Conservation (phyloP, 495 filamentous ascomycete species). For the Astrothelium macrocarpum region DNA sequence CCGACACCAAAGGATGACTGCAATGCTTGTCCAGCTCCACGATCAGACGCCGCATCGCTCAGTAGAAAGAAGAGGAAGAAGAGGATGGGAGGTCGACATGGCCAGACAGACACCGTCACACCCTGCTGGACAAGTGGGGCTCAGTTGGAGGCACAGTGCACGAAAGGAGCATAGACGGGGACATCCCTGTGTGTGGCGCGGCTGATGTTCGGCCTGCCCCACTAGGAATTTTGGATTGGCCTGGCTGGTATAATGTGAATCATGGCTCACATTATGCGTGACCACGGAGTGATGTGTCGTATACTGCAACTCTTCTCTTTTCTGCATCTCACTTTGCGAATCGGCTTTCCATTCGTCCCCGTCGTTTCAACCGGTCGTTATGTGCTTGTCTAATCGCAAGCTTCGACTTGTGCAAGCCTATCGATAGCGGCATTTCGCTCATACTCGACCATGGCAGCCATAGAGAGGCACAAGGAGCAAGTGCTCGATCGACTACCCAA, state of each 20-base stretch:
- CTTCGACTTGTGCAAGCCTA: neutral
- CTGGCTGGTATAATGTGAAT: neutral
- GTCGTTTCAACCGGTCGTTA: neutral
- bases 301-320: too few relatives aligned
- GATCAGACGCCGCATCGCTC: neutral
- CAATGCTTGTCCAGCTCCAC: too few relatives aligned
- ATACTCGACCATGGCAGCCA: conserved; percentile 25
- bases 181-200: neutral
- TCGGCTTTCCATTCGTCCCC: too few relatives aligned
- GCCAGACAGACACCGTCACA: neutral
- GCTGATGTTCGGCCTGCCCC: neutral
- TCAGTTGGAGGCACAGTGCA: neutral
- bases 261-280: neutral
- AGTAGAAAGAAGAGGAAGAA: neutral
- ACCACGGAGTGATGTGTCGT: too few relatives aligned
- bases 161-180: too few relatives aligned
- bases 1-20: neutral
- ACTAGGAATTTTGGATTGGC: too few relatives aligned
- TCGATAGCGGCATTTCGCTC: neutral
- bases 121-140: neutral
- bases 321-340: too few relatives aligned
- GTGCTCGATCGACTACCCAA: conserved; percentile 79
- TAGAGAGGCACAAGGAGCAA: conserved; percentile 68
- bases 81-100: neutral
- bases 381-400: neutral